Base-by-base conservation (phyloP, 768 basidiomycete genomes). In the Scleroderma bovista region DNA sequence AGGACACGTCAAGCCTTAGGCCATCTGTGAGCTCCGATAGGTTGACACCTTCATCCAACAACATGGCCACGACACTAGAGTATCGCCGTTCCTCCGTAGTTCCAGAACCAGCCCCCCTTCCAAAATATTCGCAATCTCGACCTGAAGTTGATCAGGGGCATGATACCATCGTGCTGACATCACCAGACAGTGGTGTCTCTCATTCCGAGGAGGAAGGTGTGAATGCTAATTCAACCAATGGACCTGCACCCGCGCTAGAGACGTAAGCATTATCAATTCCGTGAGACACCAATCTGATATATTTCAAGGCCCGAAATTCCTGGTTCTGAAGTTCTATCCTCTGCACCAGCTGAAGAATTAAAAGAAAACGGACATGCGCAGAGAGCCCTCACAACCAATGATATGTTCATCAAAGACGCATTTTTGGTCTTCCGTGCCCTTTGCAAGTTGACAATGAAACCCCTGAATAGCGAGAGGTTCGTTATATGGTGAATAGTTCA, bases 361-460 rank as follows among this genome's bases (percentile, higher is more conserved):
- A 57, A 12, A 17, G 41, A 63, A 39, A 48, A 49, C 47, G 23
- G 48, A 60, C 45, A 65, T 39, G 24, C 56, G 52, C 62, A 54
- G 47, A 70, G 71, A 54, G 78, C 76, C 46, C 72, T 93, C 48
- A 81, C 83, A 17, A 74, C 78, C n/a, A 83, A 88, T 46, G 95
- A 99, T 57, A 70, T 97, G 48, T 95, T 93, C 65, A 78, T 96
- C 63, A 98, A 98, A 64, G 96, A 99, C 62, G 93, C 96, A 0
- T 99, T 97, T 74, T 78, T 99, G 53, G 95, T 99, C 33, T 95
- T 98, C 70, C 79, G 96, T 41, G 94, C 96, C 0, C 74, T 99
- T 11, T 98, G 96, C 74, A 98, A 98, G 65, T 73, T 98, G 56
- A 94, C 93, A 9, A 98, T 97, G 94, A 98, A 98, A 66, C 89